Evolutionary conservation across 306 rosid genomes (phyloP), one percentile per base, ranked within the genome.

Genomic region (Canavalia gladiata): DNA sequence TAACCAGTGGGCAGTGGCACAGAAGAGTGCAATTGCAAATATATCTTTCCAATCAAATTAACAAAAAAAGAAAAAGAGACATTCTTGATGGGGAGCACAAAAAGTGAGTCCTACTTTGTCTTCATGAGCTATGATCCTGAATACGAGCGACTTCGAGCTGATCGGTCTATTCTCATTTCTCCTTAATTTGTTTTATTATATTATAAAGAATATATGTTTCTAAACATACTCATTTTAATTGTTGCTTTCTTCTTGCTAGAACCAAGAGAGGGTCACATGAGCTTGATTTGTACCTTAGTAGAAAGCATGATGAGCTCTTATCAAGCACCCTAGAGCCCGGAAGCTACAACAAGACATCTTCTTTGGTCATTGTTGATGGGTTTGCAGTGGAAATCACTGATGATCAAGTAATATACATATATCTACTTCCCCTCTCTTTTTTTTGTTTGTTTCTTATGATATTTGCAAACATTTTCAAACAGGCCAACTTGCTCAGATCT

Each of bases 111-210:
- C 13, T 90, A 91, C 90, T 95, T 89, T 62, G 97, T 95, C 76
- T 91, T 95, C 90, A 86, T 95, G 97, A 92, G 78, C 87, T 92
- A 89, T 31, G 98, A 95, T 91, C 95, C 95, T 18, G 89, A 92
- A 76, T 92, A 95, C 68, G 91, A 88, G 65, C 90, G 89, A 68
- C 97, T 95, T 82, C 85, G 84, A 62, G 84, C 94, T 63, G 84
- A 91, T 84, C 89, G 92, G 97, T 92, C 10, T 81, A 89, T 85
- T 70, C 13, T 50, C 47, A 42, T 18, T 7, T 5, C 12, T 63
- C 33, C 42, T 47, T 4, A 5, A 37, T 31, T 10, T 28, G 2
- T 11, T 65, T 49, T 31, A 2, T 39, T 45, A 58, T 41, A n/a
- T 6, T 28, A 43, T 6, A 13, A 55, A 6, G 2, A 45, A 49